Evolutionary conservation across 192 early-diverging fungal species (phyloP), one percentile per base, ranked within the genome.

Genomic region (Coemansia interrupta): DNA sequence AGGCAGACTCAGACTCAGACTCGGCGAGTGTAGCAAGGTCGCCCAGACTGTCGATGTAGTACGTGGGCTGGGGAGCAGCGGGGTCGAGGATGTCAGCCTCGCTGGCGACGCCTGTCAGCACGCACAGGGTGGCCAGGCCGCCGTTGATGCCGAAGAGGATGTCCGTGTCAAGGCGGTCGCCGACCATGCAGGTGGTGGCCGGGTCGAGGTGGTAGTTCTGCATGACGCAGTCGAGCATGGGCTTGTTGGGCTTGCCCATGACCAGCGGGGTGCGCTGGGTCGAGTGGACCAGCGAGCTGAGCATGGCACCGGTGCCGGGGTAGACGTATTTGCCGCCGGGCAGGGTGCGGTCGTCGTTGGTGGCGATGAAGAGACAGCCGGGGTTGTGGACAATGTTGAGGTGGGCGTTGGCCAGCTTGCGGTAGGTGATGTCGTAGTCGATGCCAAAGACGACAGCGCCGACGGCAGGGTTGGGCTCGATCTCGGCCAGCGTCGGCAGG

Each of bases 151-250:
- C 96, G 78, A 99, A 99, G 28, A 84, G 84, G 61, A 99, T 94
- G 72, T 99, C 96, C 4, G 96, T 99, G 70, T 96, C 90, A 38
- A 98, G 77, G 23, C 93, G 82, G 67, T 99, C 96, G 22, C 96
- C 96, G 41, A 99, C 87, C 96, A 99, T 99, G 73, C 90, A 94
- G 5, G 94, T 93, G 44, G 88, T 78, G 11, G 71, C 48, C 0
- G 83, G 86, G 56, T 97, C 88, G 4, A 97, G 81, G 47, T 87
- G 80, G 63, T 86, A 88, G 83, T 89, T 88, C 36, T 87, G 78
- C 44, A 92, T 76, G 54, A 99, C 95, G 48, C 89, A 87, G 53
- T 99, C 92, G 44, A 99, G 73, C 95, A 99, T 97, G 11, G 87
- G 87, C 61, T 87, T 83, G 64, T 91, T 86, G 10, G 96, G 96